Base-by-base conservation (phyloP, 2,329 filamentous ascomycete species). In the Elsinoe necatrix region DNA sequence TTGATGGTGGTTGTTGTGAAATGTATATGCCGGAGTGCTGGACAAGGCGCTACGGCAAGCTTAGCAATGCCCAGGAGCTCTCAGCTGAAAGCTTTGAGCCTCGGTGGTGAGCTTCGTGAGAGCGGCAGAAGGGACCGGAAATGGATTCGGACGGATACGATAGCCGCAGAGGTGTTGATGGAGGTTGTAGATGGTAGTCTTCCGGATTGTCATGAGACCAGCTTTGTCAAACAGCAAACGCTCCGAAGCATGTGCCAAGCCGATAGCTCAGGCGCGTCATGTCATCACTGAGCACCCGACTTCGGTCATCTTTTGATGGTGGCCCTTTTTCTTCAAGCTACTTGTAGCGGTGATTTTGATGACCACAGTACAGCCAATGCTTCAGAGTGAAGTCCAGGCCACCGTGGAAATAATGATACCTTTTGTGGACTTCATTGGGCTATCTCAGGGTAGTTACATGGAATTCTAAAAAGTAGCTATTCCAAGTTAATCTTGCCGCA, bases 221-320 rank as follows among this genome's bases (percentile, higher is more conserved):
- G 48, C 34, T 52, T 52, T 50, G 45, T 50, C 27, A 45, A 45
- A 45, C 23, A 11, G 27, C 48, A 52, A 52, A 52, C 48, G 48
- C 20, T 39, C 48, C 20, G 48, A 52, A 37, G 48, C 48, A 52
- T 39, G 31, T 52, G 48, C 48, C 48, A 52, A 52, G 48, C 5
- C 34, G 34, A 37, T 4, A 37, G 34, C 34, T 37, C 34, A 37
- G 34, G 14, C 34, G 34, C 34, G 34, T 37, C 34, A 37, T 37
- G 34, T 37, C 14, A 37, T 37, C 34, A 37, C 34, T 4, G 14
- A 37, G 34, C 5, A 37, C 14, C 34, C 34, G 34, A 43, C 14
- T 21, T 43, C 39, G 39, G 7, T n/a, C 4, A 43, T 18, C 14
- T 20, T 11, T n/a, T n/a, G n/a, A 37, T 4, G 14, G 5, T 6